These are phyloP conservation scores for Dillenia turbinata DNA, from an alignment of 164 flowering plant species.

Conservation along the genomic window DNA sequence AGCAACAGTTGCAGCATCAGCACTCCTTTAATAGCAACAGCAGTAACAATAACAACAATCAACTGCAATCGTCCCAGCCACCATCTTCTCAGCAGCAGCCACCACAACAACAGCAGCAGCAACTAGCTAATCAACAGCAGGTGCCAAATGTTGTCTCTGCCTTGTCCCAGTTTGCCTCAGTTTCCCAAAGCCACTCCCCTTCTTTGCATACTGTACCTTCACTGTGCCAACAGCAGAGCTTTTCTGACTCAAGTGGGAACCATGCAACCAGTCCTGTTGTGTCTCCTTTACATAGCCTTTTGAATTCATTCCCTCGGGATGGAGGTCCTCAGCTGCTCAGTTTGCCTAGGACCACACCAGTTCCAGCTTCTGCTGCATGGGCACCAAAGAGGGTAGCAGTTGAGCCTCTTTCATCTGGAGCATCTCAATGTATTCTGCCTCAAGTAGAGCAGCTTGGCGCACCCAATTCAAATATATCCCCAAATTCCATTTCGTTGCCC, in stretches of 20 bases:
- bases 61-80: slow-evolving; percentile 28
- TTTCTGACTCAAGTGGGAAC: slow-evolving; percentile 52
- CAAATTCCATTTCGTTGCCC: slow-evolving; percentile 54
- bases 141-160: slow-evolving; percentile 37
- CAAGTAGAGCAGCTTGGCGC: slow-evolving; percentile 53
- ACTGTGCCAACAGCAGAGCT: slow-evolving; percentile 55
- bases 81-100: slow-evolving; percentile 16
- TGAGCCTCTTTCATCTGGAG: slow-evolving; percentile 50
- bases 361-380: slow-evolving; percentile 48
- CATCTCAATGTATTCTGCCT: slow-evolving; percentile 37
- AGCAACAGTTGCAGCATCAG: slow-evolving; percentile 30
- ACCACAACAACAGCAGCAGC: slow-evolving; percentile 29
- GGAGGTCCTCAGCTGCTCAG: slow-evolving; percentile 57
- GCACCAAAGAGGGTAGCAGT: slow-evolving; percentile 56
- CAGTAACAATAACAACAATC: slow-evolving; percentile 35
- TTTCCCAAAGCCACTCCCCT: slow-evolving; percentile 48
- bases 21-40: slow-evolving; percentile 15
- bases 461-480: slow-evolving; percentile 39
- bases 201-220: slow-evolving; percentile 50
- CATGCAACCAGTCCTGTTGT: slow-evolving; percentile 34
- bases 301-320: slow-evolving; percentile 66
- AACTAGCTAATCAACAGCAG: slow-evolving; percentile 40
- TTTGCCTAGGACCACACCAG: slow-evolving; percentile 38
- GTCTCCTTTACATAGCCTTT: slow-evolving; percentile 64
- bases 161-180: slow-evolving; percentile 45